A percentile compares a stretch with the other conserved stretches of the same genome.
Conservation (phyloP, 345 rosid genomes). For the Citrus australasica region DNA sequence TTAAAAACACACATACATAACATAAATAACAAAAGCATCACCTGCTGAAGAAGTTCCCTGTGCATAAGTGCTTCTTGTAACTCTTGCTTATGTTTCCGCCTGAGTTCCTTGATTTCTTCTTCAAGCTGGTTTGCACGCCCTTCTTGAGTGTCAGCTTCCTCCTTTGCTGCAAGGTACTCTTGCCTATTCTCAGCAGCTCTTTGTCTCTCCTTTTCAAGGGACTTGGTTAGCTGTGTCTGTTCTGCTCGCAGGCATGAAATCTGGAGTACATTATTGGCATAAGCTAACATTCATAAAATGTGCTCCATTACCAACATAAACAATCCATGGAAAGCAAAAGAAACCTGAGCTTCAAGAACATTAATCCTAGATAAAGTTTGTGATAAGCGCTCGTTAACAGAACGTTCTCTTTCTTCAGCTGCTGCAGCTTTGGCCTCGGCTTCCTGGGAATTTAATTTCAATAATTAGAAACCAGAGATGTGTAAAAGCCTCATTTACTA, state of each 20-base stretch:
- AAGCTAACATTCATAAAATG: slow-evolving; percentile 25
- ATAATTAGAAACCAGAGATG: slow-evolving; percentile 1
- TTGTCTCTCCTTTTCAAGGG: slow-evolving; percentile 97
- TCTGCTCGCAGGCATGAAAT: slow-evolving; percentile 97
- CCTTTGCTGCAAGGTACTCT: slow-evolving; percentile 95
- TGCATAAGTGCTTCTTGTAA: slow-evolving; percentile 76
- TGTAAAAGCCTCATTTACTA: neutral
- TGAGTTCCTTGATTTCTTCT: slow-evolving; percentile 73
- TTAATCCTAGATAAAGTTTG: slow-evolving; percentile 91
- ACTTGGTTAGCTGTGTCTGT: slow-evolving; percentile 85
- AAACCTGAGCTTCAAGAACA: slow-evolving; percentile 99
- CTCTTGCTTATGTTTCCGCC: slow-evolving; percentile 86
- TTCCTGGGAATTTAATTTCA: slow-evolving; percentile 48
- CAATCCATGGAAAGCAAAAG: slow-evolving; percentile 11
- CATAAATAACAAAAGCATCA: slow-evolving; percentile 18
- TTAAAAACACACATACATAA: neutral
- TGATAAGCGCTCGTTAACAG: slow-evolving; percentile 87
- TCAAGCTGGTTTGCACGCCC: slow-evolving; percentile 90
- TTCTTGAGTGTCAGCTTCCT: slow-evolving; percentile 94
- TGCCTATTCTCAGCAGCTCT: slow-evolving; percentile 97
- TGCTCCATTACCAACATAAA: slow-evolving; percentile 8
- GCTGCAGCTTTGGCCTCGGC: slow-evolving; percentile 90
- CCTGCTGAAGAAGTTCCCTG: slow-evolving; percentile 87
- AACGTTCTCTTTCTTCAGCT: slow-evolving; percentile 93
- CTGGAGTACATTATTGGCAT: slow-evolving; percentile 42